These are phyloP conservation scores for Trametopsis cervina DNA, from an alignment of 768 basidiomycete genomes.

Conservation along the genomic window DNA sequence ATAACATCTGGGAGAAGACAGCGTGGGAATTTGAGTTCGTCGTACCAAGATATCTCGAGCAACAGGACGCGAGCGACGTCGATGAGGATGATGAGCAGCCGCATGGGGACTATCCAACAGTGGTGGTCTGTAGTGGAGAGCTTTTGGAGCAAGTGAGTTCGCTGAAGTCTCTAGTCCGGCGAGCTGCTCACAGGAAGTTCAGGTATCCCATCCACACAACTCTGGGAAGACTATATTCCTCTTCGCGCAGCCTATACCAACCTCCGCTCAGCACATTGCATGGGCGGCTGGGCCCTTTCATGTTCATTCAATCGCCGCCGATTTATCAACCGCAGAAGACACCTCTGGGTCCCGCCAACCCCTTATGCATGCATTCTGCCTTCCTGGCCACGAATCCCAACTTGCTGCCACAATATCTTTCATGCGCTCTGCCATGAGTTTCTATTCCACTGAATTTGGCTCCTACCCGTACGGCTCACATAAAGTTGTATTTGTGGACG, in stretches of 20 bases:
- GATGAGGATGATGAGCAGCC: slow-evolving; percentile 40
- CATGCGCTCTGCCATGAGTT: slow-evolving; percentile 86
- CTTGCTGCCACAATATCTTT: slow-evolving; percentile 65
- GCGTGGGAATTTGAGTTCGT: slow-evolving; percentile 99
- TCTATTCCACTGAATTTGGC: slow-evolving; percentile 86
- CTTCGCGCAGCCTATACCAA: slow-evolving; percentile 78
- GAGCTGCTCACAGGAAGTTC: slow-evolving; percentile 3
- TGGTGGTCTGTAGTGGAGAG: slow-evolving; percentile 93
- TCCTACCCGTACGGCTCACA: slow-evolving; percentile 95
- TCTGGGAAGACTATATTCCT: slow-evolving; percentile 93
- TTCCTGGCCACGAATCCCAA: slow-evolving; percentile 79
- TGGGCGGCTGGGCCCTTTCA: slow-evolving; percentile 97
- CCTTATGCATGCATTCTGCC: slow-evolving; percentile 85
- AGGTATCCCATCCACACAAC: slow-evolving; percentile 92
- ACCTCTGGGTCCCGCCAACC: slow-evolving; percentile 56
- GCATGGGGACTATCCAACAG: slow-evolving; percentile 58
- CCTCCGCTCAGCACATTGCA: slow-evolving; percentile 93
- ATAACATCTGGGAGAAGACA: slow-evolving; percentile 91
- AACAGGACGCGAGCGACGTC: slow-evolving; percentile 31
- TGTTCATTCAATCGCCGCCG: slow-evolving; percentile 59
- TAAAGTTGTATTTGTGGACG: slow-evolving; percentile 92
- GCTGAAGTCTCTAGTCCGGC: slow-evolving; percentile 5
- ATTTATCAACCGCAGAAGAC: slow-evolving; percentile 54
- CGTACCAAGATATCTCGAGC: slow-evolving; percentile 79
- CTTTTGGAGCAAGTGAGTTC: slow-evolving; percentile 79